Evolutionary conservation across 768 basidiomycete species (phyloP).

Genomic region (Trichaptum fuscoviolaceum): DNA sequence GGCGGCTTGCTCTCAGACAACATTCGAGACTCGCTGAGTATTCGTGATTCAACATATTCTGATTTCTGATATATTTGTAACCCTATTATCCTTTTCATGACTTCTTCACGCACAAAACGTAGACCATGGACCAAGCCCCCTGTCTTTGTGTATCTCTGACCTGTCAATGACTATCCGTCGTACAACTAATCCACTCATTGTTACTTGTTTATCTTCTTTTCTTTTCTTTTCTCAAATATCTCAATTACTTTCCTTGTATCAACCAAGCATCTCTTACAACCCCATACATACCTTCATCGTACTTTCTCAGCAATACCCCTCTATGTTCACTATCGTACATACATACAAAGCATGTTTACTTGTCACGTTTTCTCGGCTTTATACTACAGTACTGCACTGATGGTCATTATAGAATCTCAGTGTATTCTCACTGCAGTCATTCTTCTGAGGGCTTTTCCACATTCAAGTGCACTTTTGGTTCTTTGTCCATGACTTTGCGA

Average conservation of each 20-base stretch:
- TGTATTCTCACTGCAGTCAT: not conserved
- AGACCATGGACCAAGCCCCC: not conserved
- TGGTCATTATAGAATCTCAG: not conserved
- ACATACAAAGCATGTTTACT: conserved; percentile 1
- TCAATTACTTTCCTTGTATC: not conserved
- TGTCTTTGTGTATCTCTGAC: not conserved
- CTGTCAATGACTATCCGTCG: not conserved
- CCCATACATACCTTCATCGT: not conserved
- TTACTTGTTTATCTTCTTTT: not conserved
- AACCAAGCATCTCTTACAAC: not conserved
- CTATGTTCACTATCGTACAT: conserved; percentile 1
- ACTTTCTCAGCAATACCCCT: not conserved
- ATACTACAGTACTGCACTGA: not conserved
- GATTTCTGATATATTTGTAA: conserved; percentile 7
- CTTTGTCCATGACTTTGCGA: too few relatives aligned
- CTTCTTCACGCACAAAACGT: not conserved
- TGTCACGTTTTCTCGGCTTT: not conserved
- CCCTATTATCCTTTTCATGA: not conserved
- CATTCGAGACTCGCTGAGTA: conserved; percentile 30
- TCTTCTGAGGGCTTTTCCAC: too few relatives aligned
- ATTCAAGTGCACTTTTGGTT: too few relatives aligned
- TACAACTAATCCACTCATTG: conserved; percentile 1
- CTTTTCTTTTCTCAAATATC: not conserved
- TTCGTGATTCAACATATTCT: conserved; percentile 13
- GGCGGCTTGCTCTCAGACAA: conserved; percentile 39